A percentile compares a stretch with the other conserved stretches of the same genome.
These are phyloP conservation scores for Septoria petroselini DNA, from an alignment of 2,329 filamentous ascomycete species.

Conservation along the genomic window DNA sequence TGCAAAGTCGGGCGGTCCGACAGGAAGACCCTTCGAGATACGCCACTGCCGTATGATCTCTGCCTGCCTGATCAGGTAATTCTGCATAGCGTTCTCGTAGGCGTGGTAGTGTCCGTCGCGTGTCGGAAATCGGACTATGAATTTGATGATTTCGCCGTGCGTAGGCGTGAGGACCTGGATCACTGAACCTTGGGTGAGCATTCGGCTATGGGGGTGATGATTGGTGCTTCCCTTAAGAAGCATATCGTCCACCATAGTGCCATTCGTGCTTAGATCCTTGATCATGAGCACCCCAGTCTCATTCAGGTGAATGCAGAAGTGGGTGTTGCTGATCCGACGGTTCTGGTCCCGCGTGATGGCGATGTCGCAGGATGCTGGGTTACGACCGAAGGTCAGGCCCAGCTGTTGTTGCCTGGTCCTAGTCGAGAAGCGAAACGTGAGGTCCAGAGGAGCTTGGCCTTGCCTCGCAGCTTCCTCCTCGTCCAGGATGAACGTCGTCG, in stretches of 20 bases:
- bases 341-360: conserved; percentile 63
- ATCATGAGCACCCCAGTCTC: conserved; percentile 84
- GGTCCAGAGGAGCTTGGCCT: conserved; percentile 51
- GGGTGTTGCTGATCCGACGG: conserved; percentile 83
- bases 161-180: conserved; percentile 63
- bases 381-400: conserved; percentile 87
- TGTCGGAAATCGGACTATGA: conserved; percentile 80
- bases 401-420: conserved; percentile 62
- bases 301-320: conserved; percentile 92
- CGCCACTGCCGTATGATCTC: conserved; percentile 24
- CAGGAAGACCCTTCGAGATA: conserved; percentile 9
- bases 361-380: conserved; percentile 67
- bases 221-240: conserved; percentile 58
- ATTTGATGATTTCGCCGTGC: conserved; percentile 64
- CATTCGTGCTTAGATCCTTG: conserved; percentile 93
- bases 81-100: conserved; percentile 66
- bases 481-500: conserved; percentile 36
- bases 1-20: conserved; percentile 11
- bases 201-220: conserved; percentile 51
- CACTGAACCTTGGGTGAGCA: conserved; percentile 68
- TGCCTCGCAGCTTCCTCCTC: conserved; percentile 38
- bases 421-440: conserved; percentile 78
- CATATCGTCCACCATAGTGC: conserved; percentile 76
- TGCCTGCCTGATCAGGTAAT: conserved; percentile 55
- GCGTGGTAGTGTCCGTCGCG: conserved; percentile 62